Conservation (phyloP, 2,329 filamentous ascomycete species). For the Diplodia scrobiculata region DNA sequence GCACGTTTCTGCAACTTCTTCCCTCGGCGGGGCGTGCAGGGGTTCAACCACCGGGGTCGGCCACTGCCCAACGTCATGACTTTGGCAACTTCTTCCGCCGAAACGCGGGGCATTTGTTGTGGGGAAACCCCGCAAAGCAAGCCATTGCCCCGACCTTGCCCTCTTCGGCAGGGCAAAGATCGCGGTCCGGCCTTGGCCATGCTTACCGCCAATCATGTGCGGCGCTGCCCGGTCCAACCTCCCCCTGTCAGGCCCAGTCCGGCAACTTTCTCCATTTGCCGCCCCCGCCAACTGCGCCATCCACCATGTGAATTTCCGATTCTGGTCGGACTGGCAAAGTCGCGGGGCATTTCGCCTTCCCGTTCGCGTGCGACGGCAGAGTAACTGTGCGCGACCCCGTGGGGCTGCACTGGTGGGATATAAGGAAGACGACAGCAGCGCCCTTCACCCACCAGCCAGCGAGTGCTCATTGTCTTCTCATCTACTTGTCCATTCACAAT, state of each 20-base stretch:
- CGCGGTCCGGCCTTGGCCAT: background rate
- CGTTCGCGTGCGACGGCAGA: background rate
- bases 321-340: background rate
- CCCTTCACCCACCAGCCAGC: background rate
- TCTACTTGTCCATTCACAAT: background rate
- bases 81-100: slow-evolving; percentile 19
- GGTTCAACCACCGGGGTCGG: background rate
- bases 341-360: background rate
- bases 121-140: slow-evolving; percentile 12
- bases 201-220: background rate
- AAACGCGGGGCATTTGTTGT: slow-evolving; percentile 13
- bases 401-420: slow-evolving; percentile 9
- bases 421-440: slow-evolving; percentile 7
- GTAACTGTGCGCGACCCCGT: slow-evolving; percentile 3
- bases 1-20: background rate
- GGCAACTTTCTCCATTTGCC: slow-evolving; percentile 1
- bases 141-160: background rate
- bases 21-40: background rate
- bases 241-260: background rate
- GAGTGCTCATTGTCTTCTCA: slow-evolving; percentile 1
- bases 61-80: background rate
- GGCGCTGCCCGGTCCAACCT: slow-evolving; percentile 4
- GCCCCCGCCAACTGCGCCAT: background rate
- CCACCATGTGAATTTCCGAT: slow-evolving; percentile 10
- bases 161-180: slow-evolving; percentile 2